Evolutionary conservation across 2,329 filamentous ascomycete species (phyloP).

Genomic region (Cladosporium cucumerinum): DNA sequence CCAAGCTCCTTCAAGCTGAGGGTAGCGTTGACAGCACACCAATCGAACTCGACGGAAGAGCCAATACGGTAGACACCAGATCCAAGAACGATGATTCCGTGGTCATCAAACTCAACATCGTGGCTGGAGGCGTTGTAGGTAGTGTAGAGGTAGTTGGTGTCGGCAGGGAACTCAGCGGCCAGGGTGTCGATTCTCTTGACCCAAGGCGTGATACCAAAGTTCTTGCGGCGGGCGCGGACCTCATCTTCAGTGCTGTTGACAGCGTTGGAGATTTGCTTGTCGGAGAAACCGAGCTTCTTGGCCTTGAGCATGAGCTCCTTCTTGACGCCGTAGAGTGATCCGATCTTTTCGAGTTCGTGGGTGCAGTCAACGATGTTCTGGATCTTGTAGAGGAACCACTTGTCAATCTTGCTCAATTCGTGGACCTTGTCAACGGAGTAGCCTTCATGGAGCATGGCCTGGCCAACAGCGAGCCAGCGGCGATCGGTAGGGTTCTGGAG

Average conservation of each 20-base stretch:
- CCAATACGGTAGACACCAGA: slow-evolving; percentile 97
- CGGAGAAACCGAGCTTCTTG: slow-evolving; percentile 97
- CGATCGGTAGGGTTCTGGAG: slow-evolving; percentile 92
- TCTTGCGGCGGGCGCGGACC: slow-evolving; percentile 78
- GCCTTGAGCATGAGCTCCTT: slow-evolving; percentile 84
- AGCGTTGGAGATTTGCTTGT: slow-evolving; percentile 86
- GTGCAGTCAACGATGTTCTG: slow-evolving; percentile 94
- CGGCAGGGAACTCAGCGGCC: slow-evolving; percentile 90
- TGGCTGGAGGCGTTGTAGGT: slow-evolving; percentile 95
- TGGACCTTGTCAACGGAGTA: slow-evolving; percentile 91
- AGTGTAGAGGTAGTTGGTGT: slow-evolving; percentile 95
- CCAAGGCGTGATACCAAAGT: slow-evolving; percentile 87
- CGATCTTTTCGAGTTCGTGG: slow-evolving; percentile 77
- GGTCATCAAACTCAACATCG: slow-evolving; percentile 90
- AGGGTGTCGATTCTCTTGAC: slow-evolving; percentile 99
- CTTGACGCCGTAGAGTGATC: slow-evolving; percentile 78
- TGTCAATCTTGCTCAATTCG: slow-evolving; percentile 96
- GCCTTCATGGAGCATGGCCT: slow-evolving; percentile 95
- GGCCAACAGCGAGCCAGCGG: slow-evolving; percentile 93
- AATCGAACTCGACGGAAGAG: slow-evolving; percentile 97
- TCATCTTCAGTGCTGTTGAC: slow-evolving; percentile 85
- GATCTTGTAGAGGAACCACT: slow-evolving; percentile 98
- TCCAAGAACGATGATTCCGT: slow-evolving; percentile 83
- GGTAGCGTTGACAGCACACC: slow-evolving; percentile 91
- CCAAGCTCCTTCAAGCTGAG: slow-evolving; percentile 79